Base-by-base conservation (phyloP, 768 basidiomycete species). In the Leccinum truebloodii region DNA sequence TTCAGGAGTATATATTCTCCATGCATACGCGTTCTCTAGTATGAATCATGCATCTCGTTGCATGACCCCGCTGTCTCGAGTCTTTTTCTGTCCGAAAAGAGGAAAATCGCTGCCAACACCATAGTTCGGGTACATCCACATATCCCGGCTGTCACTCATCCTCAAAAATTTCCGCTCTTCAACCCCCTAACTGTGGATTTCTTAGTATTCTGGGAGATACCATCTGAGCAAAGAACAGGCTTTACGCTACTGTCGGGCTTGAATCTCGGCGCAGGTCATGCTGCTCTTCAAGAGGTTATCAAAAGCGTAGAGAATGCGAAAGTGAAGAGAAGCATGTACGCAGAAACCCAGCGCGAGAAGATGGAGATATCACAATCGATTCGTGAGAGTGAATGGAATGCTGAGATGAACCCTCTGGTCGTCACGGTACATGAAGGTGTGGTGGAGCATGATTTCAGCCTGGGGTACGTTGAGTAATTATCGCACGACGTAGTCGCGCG, bases 301-400 rank as follows among this genome's bases (percentile, higher is more conserved):
- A 79, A 83, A 52, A 79, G 82, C 20, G 81, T 83, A 10, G 86
- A 86, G 67, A 78, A 75, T 50, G 81, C 81, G 12, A 90, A 91
- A 73, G 81, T 80, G 24, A 90, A 87, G 61, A 83, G 94, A 50
- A 92, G 85, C 63, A 93, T 97, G 83, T 98, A 94, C 69, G 93
- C 92, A 22, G 94, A 98, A 77, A 96, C 94, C 5, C 84, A 83
- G 62, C 80, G 89, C 52, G 87, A 94, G 73, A 86, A 85, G 68
- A 71, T 73, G 64, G 85, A 86, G 54, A 75, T 95, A 34, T 68
- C 95, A 55, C 78, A 85, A 54, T 84, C 86, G 9, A 81, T 97
- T 46, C 78, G 84, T 37, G 73, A 78, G 4, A 88, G 87, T 61
- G 86, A 89, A 70, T 89, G 94, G 85, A 93, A 93, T 63, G 67